Evolutionary conservation across 148 eudicot genomes (phyloP), one percentile per base, ranked within the genome.

Genomic region (Fallopia convolvulus): DNA sequence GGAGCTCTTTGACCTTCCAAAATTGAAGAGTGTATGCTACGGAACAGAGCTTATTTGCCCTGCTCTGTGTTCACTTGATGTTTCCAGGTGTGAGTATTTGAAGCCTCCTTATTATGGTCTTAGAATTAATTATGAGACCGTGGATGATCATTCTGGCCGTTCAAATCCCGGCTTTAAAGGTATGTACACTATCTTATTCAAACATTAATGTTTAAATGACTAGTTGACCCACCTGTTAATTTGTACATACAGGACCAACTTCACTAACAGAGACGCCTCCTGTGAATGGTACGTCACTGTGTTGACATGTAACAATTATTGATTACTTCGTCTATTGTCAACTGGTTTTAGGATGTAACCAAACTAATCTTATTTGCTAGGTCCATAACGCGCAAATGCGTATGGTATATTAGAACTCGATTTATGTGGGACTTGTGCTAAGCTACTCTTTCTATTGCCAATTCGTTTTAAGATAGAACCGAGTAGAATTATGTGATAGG

Each of bases 21-120:
- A 60, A 5, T 42, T 80, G 70, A 20, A 72, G 74, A 75, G 81
- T 56, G 48, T 83, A 70, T 83, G 80, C 42, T 14, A 49, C 17
- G 75, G 70, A 9, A 23, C 70, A 78, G 81, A 74, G 12, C 48
- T 83, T 3, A 72, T 58, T 63, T 83, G 83, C 42, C 83, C 79
- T 6, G 42, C 41, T 32, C 42, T 78, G 7, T 77, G 49, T 8
- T 55, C 77, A 13, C 40, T 77, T 40, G 79, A 83, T 6, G 85
- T 80, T 75, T 80, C 81, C 79, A 78, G 50, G 32, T 83, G 85
- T 71, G 56, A 70, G 13, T 50, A 39, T 5, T 41, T 83, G 48
- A 70, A 75, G 78, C 79, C 74, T n/a, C 80, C 79, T 0, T 74
- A 26, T 0, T 74, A 26, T 3, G 68, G 66, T 75, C 77, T 75